Percentiles rank a stretch among this genome's conserved stretches.
Conservation (phyloP, 2,329 filamentous ascomycete species). For the Exophiala viscosa region DNA sequence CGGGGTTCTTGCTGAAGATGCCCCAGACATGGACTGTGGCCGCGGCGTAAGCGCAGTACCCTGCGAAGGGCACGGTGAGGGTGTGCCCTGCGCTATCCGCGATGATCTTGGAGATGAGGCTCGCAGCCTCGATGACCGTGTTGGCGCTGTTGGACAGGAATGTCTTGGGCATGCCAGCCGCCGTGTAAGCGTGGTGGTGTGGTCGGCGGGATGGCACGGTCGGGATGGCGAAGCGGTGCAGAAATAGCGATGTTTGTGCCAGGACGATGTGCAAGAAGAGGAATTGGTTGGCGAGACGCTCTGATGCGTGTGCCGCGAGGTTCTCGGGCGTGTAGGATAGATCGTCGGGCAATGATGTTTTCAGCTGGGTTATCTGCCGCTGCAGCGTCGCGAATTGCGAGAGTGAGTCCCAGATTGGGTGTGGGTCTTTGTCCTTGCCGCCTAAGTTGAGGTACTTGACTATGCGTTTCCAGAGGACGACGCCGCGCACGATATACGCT, state of each 20-base stretch:
- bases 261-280: conserved; percentile 86
- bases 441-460: conserved; percentile 88
- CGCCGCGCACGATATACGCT: conserved; percentile 79
- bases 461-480: conserved; percentile 85
- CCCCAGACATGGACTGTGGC: conserved; percentile 93
- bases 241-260: conserved; percentile 84
- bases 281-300: conserved; percentile 85
- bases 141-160: conserved; percentile 74
- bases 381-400: conserved; percentile 71
- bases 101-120: conserved; percentile 78
- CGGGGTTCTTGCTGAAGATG: conserved; percentile 78
- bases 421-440: conserved; percentile 71
- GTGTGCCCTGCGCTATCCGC: conserved; percentile 75
- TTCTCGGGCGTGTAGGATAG: conserved; percentile 79
- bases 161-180: conserved; percentile 67
- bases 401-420: conserved; percentile 76
- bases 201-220: conserved; percentile 58
- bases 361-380: conserved; percentile 67
- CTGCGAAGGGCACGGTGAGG: conserved; percentile 85
- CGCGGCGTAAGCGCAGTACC: conserved; percentile 90
- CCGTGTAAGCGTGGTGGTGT: conserved; percentile 31
- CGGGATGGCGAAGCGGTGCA: conserved; percentile 81
- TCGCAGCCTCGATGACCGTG: conserved; percentile 77
- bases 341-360: conserved; percentile 62
- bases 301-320: conserved; percentile 75